Conservation (phyloP, 176 grass and related monocot genomes). For the Leersia perrieri region DNA sequence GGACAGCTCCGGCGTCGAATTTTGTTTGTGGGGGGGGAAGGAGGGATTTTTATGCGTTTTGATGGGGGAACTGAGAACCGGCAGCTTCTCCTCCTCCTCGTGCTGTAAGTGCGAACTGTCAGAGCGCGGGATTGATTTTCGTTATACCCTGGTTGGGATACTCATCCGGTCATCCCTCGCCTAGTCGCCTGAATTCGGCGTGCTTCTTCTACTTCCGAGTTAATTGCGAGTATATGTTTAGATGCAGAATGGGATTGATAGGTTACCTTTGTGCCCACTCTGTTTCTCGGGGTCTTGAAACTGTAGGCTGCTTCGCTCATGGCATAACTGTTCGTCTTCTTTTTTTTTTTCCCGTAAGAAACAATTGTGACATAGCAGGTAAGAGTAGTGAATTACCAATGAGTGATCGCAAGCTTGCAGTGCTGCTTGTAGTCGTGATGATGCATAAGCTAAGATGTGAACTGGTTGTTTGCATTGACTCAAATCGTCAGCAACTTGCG, state of each 20-base stretch:
- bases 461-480: neutral
- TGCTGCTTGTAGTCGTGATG: neutral
- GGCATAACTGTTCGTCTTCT: neutral
- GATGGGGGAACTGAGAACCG: no score
- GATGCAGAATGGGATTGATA: neutral
- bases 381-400: neutral
- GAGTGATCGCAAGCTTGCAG: neutral
- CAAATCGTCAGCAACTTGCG: neutral
- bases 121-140: neutral
- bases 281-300: neutral
- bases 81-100: neutral
- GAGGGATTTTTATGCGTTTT: conserved; percentile 6
- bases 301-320: no score
- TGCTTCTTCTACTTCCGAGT: neutral
- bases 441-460: neutral
- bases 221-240: neutral
- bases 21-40: neutral
- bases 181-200: neutral
- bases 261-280: neutral
- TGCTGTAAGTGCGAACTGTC: neutral
- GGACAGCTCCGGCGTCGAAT: neutral
- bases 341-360: neutral
- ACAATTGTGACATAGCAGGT: neutral
- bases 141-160: neutral
- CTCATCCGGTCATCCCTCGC: no score